Evolutionary conservation across 345 rosid species (phyloP).

Genomic region (Eucalyptus erythrocorys): DNA sequence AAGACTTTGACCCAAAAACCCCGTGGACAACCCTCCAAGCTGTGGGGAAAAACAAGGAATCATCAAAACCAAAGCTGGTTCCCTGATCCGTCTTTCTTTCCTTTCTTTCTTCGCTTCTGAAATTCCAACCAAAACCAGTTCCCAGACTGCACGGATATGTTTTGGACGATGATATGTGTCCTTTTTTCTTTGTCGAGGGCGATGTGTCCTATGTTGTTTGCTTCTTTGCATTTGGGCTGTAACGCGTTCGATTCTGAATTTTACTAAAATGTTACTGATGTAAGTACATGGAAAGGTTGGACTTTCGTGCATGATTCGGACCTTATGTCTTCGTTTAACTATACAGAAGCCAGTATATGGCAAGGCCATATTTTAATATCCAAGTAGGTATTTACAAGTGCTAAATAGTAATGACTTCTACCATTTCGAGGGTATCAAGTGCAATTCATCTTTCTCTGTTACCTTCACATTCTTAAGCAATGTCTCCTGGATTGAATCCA

Average conservation of each 20-base stretch:
- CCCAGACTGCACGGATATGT: background rate
- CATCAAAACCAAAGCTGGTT: background rate
- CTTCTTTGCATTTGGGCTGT: background rate
- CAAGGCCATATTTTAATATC: background rate
- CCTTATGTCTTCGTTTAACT: background rate
- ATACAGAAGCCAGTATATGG: background rate
- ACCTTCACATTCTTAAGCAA: background rate
- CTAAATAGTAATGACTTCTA: background rate
- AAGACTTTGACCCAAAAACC: background rate
- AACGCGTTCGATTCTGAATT: background rate
- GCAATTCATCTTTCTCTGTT: background rate
- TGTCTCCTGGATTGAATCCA: background rate
- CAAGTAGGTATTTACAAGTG: background rate
- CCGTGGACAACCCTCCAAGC: background rate
- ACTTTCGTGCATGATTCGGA: background rate
- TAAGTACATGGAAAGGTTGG: background rate
- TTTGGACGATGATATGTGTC: background rate
- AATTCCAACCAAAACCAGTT: background rate
- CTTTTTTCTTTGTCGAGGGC: background rate
- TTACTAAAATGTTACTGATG: background rate
- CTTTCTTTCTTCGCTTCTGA: background rate
- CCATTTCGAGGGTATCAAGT: background rate
- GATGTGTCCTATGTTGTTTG: background rate
- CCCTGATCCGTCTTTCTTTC: background rate
- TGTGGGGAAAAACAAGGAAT: background rate